These are phyloP conservation scores for Tremella fuciformis DNA, from an alignment of 768 basidiomycete genomes.

Conservation along the genomic window DNA sequence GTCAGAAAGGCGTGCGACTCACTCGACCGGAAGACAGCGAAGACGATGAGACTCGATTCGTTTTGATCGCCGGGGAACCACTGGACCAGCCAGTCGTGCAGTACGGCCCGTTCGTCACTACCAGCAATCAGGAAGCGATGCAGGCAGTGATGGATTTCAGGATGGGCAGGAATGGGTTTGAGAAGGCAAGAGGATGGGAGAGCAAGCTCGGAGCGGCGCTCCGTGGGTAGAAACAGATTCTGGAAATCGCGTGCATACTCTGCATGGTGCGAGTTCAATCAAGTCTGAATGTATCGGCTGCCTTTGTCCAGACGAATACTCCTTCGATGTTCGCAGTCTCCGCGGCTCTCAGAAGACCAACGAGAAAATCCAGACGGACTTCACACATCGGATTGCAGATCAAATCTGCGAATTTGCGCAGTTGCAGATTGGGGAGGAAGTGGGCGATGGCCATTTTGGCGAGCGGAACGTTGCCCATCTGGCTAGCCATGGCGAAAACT, in stretches of 20 bases:
- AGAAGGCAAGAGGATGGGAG: slow-evolving; percentile 81
- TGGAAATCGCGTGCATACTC: background rate
- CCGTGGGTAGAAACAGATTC: background rate
- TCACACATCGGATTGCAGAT: background rate
- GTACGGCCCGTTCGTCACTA: slow-evolving; percentile 64
- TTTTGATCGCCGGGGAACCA: slow-evolving; percentile 81
- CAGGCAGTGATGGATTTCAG: slow-evolving; percentile 80
- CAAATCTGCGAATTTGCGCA: background rate
- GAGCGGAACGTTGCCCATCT: background rate
- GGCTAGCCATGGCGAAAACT: background rate
- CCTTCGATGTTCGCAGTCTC: background rate
- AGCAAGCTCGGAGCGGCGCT: slow-evolving; percentile 63
- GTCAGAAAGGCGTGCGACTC: slow-evolving; percentile 68
- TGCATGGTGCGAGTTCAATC: background rate
- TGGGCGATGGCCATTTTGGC: background rate
- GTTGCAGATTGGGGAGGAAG: background rate
- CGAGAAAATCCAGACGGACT: background rate
- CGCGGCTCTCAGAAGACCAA: background rate
- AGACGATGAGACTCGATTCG: slow-evolving; percentile 66
- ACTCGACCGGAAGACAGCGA: slow-evolving; percentile 53
- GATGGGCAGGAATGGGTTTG: slow-evolving; percentile 79
- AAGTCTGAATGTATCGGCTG: background rate
- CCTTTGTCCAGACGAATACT: background rate
- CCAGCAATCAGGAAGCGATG: slow-evolving; percentile 71
- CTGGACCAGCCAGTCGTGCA: slow-evolving; percentile 84